Base-by-base conservation (phyloP, 192 early-diverging fungal species). In the Chytriomyces confervae region DNA sequence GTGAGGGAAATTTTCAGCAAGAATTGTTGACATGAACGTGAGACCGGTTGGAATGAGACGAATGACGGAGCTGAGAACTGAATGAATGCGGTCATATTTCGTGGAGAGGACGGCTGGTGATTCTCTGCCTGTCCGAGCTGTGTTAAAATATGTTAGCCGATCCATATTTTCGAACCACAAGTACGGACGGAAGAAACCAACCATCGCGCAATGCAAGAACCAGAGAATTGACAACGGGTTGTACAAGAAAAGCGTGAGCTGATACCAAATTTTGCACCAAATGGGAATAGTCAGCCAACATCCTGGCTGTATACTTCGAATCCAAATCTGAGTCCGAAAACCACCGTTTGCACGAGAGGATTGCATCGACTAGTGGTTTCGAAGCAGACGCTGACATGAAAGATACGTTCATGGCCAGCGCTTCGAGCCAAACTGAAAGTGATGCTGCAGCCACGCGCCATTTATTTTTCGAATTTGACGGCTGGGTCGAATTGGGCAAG, bases 211-310 rank as follows among this genome's bases (percentile, higher is more conserved):
- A 81, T 5, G 80, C 79, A 57, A 75, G 63, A 8, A 94, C 89
- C 5, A 95, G 82, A 50, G 84, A 83, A 18, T 76, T 72, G 8
- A 91, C 81, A 1, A 93, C 91, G 46, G 92, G 86, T 11, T 84
- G 79, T 24, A 90, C 89, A 69, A 92, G 89, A 50, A 86, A 84
- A 0, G 92, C 88, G 75, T 95, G 92, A 0, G 92, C 93, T 10
- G 88, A 89, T 0, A 94, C 93, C 23, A 94, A 79, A 66, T 93
- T 92, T 36, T 92, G 88, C 46, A 95, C 47, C 45, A 94, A 89
- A 9, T 36, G 36, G 36, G 36, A 36, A 36, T 36, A 36, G 36
- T 36, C 36, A 36, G 36, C 36, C 36, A 36, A 4, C 36, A 36
- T 36, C 36, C 36, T 36, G 36, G 36, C 1, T 36, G 36, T 36